These are phyloP conservation scores for Hypoxylon sp. DNA, from an alignment of 2,329 filamentous ascomycete species.

Conservation along the genomic window DNA sequence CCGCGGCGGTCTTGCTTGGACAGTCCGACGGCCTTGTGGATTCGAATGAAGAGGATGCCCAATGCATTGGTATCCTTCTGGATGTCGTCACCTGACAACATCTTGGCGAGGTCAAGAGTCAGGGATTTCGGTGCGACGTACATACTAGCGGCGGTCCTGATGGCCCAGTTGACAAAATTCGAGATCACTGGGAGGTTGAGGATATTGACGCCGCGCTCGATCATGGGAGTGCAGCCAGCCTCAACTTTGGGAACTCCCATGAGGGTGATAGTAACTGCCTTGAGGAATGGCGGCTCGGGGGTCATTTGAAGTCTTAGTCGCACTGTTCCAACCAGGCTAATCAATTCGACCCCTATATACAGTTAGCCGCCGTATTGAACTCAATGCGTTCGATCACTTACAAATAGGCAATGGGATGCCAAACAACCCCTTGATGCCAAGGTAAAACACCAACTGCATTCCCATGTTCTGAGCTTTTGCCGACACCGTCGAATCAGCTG, in stretches of 20 bases:
- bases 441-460: constrained; percentile 95
- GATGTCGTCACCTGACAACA: constrained; percentile 92
- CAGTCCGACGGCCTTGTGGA: constrained; percentile 87
- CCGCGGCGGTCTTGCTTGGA: constrained; percentile 92
- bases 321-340: constrained; percentile 89
- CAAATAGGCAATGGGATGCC: constrained; percentile 90
- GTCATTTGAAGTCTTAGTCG: constrained; percentile 87
- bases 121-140: constrained; percentile 96
- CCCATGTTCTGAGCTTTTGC: constrained; percentile 95
- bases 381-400: constrained; percentile 45
- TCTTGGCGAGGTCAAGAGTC: constrained; percentile 90
- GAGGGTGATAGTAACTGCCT: constrained; percentile 90
- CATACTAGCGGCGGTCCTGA: constrained; percentile 86
- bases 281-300: constrained; percentile 92
- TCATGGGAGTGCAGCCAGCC: constrained; percentile 91
- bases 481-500: constrained; percentile 73
- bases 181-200: constrained; percentile 93
- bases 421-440: constrained; percentile 90
- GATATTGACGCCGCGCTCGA: constrained; percentile 91
- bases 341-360: constrained; percentile 79
- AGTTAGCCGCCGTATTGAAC: constrained; percentile 33
- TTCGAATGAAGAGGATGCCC: constrained; percentile 92
- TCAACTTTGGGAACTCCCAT: constrained; percentile 94
- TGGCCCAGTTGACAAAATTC: constrained; percentile 97
- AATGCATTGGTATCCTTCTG: constrained; percentile 89